Evolutionary conservation across 2,329 filamentous ascomycete genomes (phyloP).

Genomic region (Rutstroemia sydowiana): DNA sequence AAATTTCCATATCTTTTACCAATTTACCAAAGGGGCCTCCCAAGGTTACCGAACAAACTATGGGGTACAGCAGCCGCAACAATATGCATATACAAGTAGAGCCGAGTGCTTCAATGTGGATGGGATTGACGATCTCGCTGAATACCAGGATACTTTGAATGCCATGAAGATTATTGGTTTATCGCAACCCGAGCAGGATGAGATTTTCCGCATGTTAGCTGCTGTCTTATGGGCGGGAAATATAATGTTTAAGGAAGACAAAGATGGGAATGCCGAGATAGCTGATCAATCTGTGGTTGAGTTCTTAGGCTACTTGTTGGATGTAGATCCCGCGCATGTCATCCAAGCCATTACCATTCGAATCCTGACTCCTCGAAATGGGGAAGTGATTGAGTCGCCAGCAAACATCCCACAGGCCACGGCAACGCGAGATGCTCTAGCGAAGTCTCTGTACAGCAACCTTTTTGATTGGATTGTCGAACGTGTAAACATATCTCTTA

Average conservation of each 20-base stretch:
- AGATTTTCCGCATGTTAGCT: slow-evolving; percentile 92
- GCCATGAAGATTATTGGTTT: slow-evolving; percentile 95
- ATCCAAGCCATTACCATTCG: slow-evolving; percentile 85
- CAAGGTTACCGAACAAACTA: slow-evolving; percentile 78
- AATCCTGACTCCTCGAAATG: slow-evolving; percentile 63
- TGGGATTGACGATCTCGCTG: slow-evolving; percentile 84
- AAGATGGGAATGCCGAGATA: slow-evolving; percentile 80
- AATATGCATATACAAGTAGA: slow-evolving; percentile 86
- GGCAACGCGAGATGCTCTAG: slow-evolving; percentile 81
- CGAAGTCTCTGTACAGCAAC: slow-evolving; percentile 96
- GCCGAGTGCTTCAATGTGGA: slow-evolving; percentile 94
- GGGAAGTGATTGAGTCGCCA: slow-evolving; percentile 64
- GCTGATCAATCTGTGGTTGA: slow-evolving; percentile 86
- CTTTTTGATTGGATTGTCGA: slow-evolving; percentile 98
- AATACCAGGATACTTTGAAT: slow-evolving; percentile 83
- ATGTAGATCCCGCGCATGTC: slow-evolving; percentile 73
- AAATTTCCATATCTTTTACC: slow-evolving; percentile 99
- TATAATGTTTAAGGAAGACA: slow-evolving; percentile 82
- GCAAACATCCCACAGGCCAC: slow-evolving; percentile 81
- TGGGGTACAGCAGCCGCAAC: slow-evolving; percentile 84
- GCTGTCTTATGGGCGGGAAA: slow-evolving; percentile 93
- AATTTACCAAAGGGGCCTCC: slow-evolving; percentile 94
- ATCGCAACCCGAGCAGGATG: slow-evolving; percentile 80
- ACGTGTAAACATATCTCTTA: slow-evolving; percentile 81
- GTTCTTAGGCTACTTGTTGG: slow-evolving; percentile 87